Evolutionary conservation across 495 filamentous ascomycete species (phyloP), one percentile per base, ranked within the genome.

Genomic region (Neurospora tetraspora): DNA sequence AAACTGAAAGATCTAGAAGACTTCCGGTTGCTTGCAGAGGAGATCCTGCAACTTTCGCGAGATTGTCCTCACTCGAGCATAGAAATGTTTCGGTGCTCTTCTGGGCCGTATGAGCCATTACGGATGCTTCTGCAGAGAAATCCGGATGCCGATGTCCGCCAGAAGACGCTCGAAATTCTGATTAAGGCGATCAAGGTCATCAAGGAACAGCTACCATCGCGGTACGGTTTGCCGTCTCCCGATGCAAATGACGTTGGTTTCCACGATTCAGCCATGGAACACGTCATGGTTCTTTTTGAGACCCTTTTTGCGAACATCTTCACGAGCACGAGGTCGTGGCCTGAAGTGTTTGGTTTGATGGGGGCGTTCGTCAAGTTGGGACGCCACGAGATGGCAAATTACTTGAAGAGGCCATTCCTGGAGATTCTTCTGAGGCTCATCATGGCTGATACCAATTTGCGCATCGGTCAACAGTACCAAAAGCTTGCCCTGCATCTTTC

Each of bases 261-360:
- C 59, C 72, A 77, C 10, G 78, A 80, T 59, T 36, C 78, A 45
- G 68, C 83, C 78, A 80, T 79, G 76, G 18, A 70, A 69, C 69
- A 74, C 69, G 74, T 84, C 81, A 72, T 80, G 9, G 78, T 79
- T 45, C 77, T 87, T 7, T 83, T 94, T 70, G 83, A 86, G 38
- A 76, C 81, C 36, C 78, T 96, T 71, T 88, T 91, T 73, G 79
- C 79, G 4, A 80, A 80, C 47, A 85, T 86, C 38, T 89, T 92
- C 72, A 78, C 81, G 3, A 82, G 85, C 34, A 78, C 87, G 27
- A 88, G 91, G 39, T 86, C 89, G 10, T 97, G 93, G 93, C 88
- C 89, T 47, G 93, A 97, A 76, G 94, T 92, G 61, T 96, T 96
- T 75, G 89, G 88, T 36, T 85, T 92, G 39, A 82, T 94, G 73